Percentiles rank a stretch among this genome's conserved stretches.
Conservation (phyloP, 805 yeast species). For the Lipomyces orientalis region DNA sequence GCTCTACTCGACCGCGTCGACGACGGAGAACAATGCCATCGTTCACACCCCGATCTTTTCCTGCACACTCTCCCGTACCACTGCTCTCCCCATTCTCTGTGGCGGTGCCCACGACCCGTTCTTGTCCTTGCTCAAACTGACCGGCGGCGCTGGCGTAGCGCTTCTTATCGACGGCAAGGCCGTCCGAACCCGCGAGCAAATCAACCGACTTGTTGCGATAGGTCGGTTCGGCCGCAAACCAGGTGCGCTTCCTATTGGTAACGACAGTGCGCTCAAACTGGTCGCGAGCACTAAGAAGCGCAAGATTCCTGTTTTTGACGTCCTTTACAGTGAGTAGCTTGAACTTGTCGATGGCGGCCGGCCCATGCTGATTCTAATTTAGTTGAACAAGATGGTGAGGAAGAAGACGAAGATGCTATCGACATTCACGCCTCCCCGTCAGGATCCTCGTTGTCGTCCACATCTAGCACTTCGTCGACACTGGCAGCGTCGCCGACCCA, state of each 20-base stretch:
- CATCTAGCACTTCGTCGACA: slow-evolving; percentile 2
- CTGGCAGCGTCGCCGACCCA: slow-evolving; percentile 11
- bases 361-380: neutral
- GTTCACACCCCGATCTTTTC: slow-evolving; percentile 23
- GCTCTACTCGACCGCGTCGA: slow-evolving; percentile 12
- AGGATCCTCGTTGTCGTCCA: slow-evolving; percentile 14
- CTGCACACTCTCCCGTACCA: slow-evolving; percentile 32
- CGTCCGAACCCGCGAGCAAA: slow-evolving; percentile 32
- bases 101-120: slow-evolving; percentile 24
- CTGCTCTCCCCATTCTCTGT: slow-evolving; percentile 29
- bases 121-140: slow-evolving; percentile 11
- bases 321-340: slow-evolving; percentile 24
- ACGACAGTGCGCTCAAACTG: slow-evolving; percentile 3
- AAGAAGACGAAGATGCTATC: slow-evolving; percentile 3
- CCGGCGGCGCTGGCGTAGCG: slow-evolving; percentile 26
- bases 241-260: slow-evolving; percentile 12
- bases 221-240: slow-evolving; percentile 32
- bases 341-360: neutral
- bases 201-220: slow-evolving; percentile 32
- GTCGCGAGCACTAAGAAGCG: slow-evolving; percentile 7
- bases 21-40: slow-evolving; percentile 10
- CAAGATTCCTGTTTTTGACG: slow-evolving; percentile 27
- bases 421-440: slow-evolving; percentile 14
- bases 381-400: neutral
- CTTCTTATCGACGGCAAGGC: slow-evolving; percentile 27